Evolutionary conservation across 2,329 filamentous ascomycete species (phyloP).

Genomic region (Didymella segeticola): DNA sequence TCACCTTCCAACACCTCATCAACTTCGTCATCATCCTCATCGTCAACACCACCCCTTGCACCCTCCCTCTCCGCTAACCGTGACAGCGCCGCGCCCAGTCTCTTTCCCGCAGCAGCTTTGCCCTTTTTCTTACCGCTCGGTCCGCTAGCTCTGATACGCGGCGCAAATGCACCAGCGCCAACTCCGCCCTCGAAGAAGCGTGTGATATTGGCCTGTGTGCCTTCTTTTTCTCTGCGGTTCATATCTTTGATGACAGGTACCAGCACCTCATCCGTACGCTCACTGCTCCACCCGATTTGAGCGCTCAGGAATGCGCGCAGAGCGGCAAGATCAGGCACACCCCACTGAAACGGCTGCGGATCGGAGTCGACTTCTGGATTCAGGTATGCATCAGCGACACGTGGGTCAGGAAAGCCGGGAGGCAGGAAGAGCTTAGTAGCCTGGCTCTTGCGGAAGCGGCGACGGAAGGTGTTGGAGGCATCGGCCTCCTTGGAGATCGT

Average conservation of each 20-base stretch:
- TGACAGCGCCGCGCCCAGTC: slow-evolving; percentile 43
- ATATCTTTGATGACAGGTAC: slow-evolving; percentile 96
- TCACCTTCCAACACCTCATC: slow-evolving; percentile 19
- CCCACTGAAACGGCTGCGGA: slow-evolving; percentile 88
- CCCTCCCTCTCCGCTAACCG: slow-evolving; percentile 39
- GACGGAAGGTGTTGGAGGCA: slow-evolving; percentile 70
- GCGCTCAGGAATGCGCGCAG: slow-evolving; percentile 84
- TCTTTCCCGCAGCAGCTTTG: slow-evolving; percentile 39
- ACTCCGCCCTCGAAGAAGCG: slow-evolving; percentile 81
- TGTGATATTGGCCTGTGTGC: slow-evolving; percentile 97
- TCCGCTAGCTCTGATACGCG: slow-evolving; percentile 64
- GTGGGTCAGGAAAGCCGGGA: slow-evolving; percentile 75
- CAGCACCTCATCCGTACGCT: slow-evolving; percentile 92
- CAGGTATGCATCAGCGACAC: slow-evolving; percentile 84
- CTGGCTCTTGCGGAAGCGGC: slow-evolving; percentile 83
- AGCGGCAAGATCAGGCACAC: slow-evolving; percentile 88
- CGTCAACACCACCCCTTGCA: slow-evolving; percentile 29
- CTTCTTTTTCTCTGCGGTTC: slow-evolving; percentile 86
- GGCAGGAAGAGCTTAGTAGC: slow-evolving; percentile 87
- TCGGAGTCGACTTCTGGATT: slow-evolving; percentile 83
- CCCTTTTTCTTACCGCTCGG: slow-evolving; percentile 61
- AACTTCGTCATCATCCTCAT: slow-evolving; percentile 22
- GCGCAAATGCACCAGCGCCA: slow-evolving; percentile 75
- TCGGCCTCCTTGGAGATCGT: slow-evolving; percentile 67
- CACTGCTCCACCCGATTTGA: slow-evolving; percentile 90